Percentiles rank a stretch among this genome's conserved stretches.
These are phyloP conservation scores for Alternaria metachromatica DNA, from an alignment of 2,329 filamentous ascomycete species.

Conservation along the genomic window DNA sequence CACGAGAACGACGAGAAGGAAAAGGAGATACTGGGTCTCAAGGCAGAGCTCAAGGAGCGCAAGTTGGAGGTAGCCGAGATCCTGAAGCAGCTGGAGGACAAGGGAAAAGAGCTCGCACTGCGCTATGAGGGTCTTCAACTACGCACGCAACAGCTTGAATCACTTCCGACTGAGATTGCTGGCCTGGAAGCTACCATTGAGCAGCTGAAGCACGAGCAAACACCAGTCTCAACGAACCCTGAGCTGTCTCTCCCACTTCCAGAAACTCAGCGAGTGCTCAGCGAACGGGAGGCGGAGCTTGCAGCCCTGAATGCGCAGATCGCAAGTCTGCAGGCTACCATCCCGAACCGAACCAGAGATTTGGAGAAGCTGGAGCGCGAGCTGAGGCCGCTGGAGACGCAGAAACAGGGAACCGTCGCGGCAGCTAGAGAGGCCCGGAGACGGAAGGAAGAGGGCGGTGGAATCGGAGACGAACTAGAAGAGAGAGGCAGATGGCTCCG, in stretches of 20 bases:
- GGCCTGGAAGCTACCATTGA: conserved; percentile 59
- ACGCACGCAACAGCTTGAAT: conserved; percentile 58
- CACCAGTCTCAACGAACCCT: conserved; percentile 46
- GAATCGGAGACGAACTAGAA: conserved; percentile 75
- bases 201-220: conserved; percentile 50
- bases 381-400: conserved; percentile 70
- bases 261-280: conserved; percentile 51
- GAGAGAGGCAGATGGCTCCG: conserved; percentile 77
- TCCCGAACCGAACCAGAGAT: conserved; percentile 71
- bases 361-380: conserved; percentile 72
- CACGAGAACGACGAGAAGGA: conserved; percentile 70
- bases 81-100: conserved; percentile 73
- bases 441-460: conserved; percentile 69
- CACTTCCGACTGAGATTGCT: conserved; percentile 60
- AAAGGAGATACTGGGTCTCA: conserved; percentile 70
- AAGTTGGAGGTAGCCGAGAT: conserved; percentile 80
- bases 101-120: conserved; percentile 65
- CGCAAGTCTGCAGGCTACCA: conserved; percentile 62
- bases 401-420: conserved; percentile 68
- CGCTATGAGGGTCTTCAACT: conserved; percentile 63
- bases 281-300: conserved; percentile 51
- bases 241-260: conserved; percentile 53
- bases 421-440: conserved; percentile 75
- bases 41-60: conserved; percentile 76
- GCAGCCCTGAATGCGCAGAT: conserved; percentile 53